These are phyloP conservation scores for Cytospora mali DNA, from an alignment of 2,329 filamentous ascomycete genomes.

Conservation along the genomic window DNA sequence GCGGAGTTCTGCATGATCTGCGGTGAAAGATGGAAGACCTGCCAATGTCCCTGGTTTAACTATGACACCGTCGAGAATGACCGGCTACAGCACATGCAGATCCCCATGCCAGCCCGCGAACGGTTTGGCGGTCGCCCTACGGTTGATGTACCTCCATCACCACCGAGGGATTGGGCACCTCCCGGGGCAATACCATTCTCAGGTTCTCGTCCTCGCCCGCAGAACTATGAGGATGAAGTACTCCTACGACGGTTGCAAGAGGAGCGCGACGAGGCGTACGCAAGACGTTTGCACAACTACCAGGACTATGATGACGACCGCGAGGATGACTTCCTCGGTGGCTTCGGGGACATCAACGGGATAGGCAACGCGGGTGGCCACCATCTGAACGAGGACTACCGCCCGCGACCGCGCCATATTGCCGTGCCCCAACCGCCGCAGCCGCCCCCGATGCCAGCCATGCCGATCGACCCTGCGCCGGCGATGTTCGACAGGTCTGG, in stretches of 20 bases:
- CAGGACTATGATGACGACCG: slow-evolving; percentile 41
- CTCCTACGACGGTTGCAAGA: slow-evolving; percentile 51
- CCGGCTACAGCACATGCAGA: slow-evolving; percentile 54
- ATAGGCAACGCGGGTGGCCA: slow-evolving; percentile 58
- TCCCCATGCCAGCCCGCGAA: slow-evolving; percentile 42
- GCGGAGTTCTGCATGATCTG: slow-evolving; percentile 90
- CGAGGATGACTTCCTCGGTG: slow-evolving; percentile 41
- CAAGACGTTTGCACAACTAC: slow-evolving; percentile 41
- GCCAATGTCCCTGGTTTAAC: slow-evolving; percentile 81
- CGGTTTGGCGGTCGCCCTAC: slow-evolving; percentile 21
- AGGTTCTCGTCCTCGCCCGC: slow-evolving; percentile 36
- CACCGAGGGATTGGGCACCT: slow-evolving; percentile 37
- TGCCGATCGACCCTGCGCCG: slow-evolving; percentile 28
- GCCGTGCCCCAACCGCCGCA: slow-evolving; percentile 40
- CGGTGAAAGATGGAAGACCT: slow-evolving; percentile 79
- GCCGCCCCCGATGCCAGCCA: slow-evolving; percentile 29
- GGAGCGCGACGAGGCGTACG: slow-evolving; percentile 46
- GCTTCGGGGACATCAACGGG: slow-evolving; percentile 43
- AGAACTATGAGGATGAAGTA: slow-evolving; percentile 51
- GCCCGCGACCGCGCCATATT: slow-evolving; percentile 42
- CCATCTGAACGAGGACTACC: slow-evolving; percentile 64
- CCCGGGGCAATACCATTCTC: slow-evolving; percentile 30
- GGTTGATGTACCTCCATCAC: slow-evolving; percentile 33
- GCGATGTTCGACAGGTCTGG: slow-evolving; percentile 42
- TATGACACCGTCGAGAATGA: slow-evolving; percentile 59